phyloP scores from a whole-genome alignment of 2,329 filamentous ascomycete genomes.

The Niveomyces coronatus region DNA sequence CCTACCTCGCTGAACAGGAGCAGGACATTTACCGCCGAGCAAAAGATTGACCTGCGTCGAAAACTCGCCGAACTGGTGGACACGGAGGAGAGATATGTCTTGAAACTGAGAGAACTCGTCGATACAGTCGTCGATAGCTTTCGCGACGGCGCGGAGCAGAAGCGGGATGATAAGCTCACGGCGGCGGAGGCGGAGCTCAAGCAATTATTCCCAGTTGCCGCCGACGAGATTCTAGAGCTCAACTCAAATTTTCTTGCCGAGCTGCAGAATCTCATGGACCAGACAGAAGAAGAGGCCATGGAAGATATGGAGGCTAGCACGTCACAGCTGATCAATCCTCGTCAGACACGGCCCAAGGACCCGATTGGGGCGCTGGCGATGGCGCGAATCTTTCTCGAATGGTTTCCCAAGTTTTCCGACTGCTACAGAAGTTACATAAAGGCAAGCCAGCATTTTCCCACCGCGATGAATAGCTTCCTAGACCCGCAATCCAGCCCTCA shows the following conservation, averaged over 20 bases:
- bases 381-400: constrained; percentile 73
- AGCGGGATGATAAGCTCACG: constrained; percentile 51
- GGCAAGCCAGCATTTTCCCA: constrained; percentile 77
- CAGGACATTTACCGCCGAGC: constrained; percentile 66
- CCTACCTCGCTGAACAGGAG: constrained; percentile 70
- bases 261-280: constrained; percentile 66
- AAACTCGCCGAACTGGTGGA: constrained; percentile 86
- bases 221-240: constrained; percentile 69
- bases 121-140: constrained; percentile 74
- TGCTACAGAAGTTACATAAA: constrained; percentile 91
- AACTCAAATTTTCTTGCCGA: constrained; percentile 74
- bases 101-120: constrained; percentile 76
- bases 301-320: constrained; percentile 58
- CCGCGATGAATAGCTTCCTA: constrained; percentile 68
- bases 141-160: constrained; percentile 54
- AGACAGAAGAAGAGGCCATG: constrained; percentile 71
- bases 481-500: constrained; percentile 56
- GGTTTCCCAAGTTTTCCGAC: constrained; percentile 86
- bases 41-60: constrained; percentile 75
- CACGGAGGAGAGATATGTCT: constrained; percentile 89
- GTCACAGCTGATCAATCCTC: constrained; percentile 30
- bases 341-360: constrained; percentile 47
- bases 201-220: constrained; percentile 68
- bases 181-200: constrained; percentile 63
- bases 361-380: constrained; percentile 69